A percentile compares a stretch with the other conserved stretches of the same genome.
These are phyloP conservation scores for Chlamydomonas sp. DNA, from an alignment of 139 green algal species.

Conservation along the genomic window DNA sequence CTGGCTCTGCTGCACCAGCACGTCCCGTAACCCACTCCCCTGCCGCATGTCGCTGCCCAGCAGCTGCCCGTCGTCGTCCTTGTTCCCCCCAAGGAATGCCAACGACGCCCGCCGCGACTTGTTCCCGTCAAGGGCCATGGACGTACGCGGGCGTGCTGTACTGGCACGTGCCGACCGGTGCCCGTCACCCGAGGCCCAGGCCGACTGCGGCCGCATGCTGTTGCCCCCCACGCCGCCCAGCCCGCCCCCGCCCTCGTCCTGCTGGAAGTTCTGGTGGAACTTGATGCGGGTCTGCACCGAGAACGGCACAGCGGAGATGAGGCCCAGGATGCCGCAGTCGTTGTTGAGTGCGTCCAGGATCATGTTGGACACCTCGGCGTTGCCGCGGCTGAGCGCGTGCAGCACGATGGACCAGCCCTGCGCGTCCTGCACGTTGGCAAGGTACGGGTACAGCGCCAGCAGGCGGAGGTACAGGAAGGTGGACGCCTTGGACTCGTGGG, in stretches of 20 bases:
- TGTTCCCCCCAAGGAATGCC: neutral
- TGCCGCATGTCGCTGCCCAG: constrained; percentile 30
- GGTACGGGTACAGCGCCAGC: constrained; percentile 29
- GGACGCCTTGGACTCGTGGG: constrained; percentile 37
- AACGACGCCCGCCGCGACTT: constrained; percentile 23
- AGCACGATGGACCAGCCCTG: constrained; percentile 55
- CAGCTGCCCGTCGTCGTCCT: constrained; percentile 32
- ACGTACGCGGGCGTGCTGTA: neutral
- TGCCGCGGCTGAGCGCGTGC: constrained; percentile 48
- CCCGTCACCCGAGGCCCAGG: too few species aligned
- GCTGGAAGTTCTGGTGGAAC: constrained; percentile 25
- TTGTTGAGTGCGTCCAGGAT: constrained; percentile 38
- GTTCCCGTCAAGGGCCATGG: constrained; percentile 16
- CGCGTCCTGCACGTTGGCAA: constrained; percentile 51
- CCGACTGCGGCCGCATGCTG: too few species aligned
- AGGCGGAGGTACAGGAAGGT: constrained; percentile 41
- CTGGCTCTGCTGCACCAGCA: constrained; percentile 37
- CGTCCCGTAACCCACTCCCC: constrained; percentile 23
- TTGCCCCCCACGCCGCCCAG: neutral
- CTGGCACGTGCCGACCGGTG: neutral
- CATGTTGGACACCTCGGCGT: constrained; percentile 48
- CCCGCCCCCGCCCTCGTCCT: neutral
- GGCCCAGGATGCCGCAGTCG: constrained; percentile 32
- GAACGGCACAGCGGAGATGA: constrained; percentile 55
- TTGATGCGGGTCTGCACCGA: constrained; percentile 31